phyloP scores from a whole-genome alignment of 768 basidiomycete species.

The Kondoa subrosea region DNA sequence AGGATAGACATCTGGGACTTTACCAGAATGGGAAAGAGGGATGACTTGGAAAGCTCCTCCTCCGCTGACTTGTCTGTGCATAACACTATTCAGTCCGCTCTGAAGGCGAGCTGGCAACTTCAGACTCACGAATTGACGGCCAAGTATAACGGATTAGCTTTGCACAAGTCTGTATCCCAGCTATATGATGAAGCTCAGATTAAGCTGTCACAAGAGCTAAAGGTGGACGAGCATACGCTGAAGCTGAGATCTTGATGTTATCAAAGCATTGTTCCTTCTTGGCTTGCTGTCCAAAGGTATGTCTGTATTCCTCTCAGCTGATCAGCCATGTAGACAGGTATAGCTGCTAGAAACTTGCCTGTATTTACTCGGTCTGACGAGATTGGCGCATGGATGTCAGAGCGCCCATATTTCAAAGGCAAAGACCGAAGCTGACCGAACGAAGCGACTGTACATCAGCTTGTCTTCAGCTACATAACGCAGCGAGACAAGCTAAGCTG shows the following conservation, averaged over 20 bases:
- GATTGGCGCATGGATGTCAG: background rate
- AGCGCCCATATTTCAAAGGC: background rate
- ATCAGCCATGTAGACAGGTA: background rate
- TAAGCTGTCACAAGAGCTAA: too few relatives aligned
- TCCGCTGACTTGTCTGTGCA: constrained; percentile 43
- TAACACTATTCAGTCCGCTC: background rate
- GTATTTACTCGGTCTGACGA: background rate
- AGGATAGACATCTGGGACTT: constrained; percentile 75
- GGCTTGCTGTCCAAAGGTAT: constrained; percentile 55
- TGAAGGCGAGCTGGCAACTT: background rate
- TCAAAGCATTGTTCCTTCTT: constrained; percentile 50
- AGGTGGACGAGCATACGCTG: constrained; percentile 33
- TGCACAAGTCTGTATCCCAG: constrained; percentile 88
- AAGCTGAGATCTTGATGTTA: constrained; percentile 69
- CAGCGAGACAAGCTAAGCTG: background rate
- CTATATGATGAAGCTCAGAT: constrained; percentile 34
- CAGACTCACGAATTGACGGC: constrained; percentile 74
- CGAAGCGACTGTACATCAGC: background rate
- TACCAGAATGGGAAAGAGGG: constrained; percentile 44
- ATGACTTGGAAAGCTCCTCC: constrained; percentile 90
- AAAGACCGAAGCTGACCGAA: background rate
- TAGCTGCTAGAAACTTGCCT: background rate
- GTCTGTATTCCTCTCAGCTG: constrained; percentile 43
- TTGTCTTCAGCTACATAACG: background rate
- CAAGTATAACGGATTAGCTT: constrained; percentile 73